Base-by-base conservation (phyloP, 2,329 filamentous ascomycete genomes). In the Aspergillus carbonarius region DNA sequence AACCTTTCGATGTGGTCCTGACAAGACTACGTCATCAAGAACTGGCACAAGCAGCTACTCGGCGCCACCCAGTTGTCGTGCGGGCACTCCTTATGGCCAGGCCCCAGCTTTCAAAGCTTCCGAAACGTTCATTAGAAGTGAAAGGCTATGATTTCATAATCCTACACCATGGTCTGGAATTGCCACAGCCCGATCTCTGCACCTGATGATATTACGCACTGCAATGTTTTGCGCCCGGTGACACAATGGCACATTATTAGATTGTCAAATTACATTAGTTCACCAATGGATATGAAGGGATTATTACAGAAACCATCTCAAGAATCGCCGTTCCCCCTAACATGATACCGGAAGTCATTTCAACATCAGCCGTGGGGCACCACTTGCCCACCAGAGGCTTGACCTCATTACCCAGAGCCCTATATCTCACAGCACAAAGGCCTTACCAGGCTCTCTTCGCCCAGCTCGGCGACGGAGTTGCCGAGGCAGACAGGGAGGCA, bases 401-500 rank as follows among this genome's bases (percentile, higher is more conserved):
- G 15, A 23, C 23, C 15, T 53, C 7, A n/a, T 17, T 18, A 18
- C 20, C 23, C 23, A 37, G 9, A 13, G 17, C 32, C 13, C 15
- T 18, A 37, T 15, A 8, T 15, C 15, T 20, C 5, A 12, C 15
- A 17, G 32, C 8, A 15, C 39, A 2, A 1, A 13, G n/a, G n/a
- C 25, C n/a, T 27, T 39, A 42, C 40, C 27, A 48, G 25, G 39
- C 25, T 10, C 51, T 54, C 51, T 42, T 54, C 17, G 51, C 51
- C 27, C 37, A 54, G 39, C 51, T 54, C 9, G 51, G 51, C 25
- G 51, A 54, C 32, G 51, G 51, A 12, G 51, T 54, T 5, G 51
- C 51, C 8, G 51, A 54, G 12, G 51, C 51, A 46, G 54, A 40
- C 7, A 44, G 58, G 32, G 30, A 47, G n/a, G 50, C 46, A 9